Evolutionary conservation across 345 rosid species (phyloP), one percentile per base, ranked within the genome.

Genomic region (Rhodomyrtus tomentosa): DNA sequence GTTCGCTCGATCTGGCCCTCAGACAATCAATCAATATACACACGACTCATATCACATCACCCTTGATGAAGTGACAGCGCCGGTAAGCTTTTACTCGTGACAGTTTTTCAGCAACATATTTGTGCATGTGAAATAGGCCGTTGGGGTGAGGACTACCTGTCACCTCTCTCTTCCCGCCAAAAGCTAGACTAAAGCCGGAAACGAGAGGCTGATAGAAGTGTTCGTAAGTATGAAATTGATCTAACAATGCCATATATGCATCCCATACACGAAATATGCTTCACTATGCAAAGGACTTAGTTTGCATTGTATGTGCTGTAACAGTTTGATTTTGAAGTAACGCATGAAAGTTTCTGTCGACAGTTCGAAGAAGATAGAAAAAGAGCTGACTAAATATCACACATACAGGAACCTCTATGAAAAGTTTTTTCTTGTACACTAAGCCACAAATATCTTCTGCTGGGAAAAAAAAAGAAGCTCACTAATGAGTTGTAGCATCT

Each of bases 401-500:
- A 36, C 73, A 59, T 29, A 27, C 38, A 59, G 73, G 73, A 32
- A 62, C 74, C 42, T 29, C 74, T 32, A 32, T 32, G 22, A 22
- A 62, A 62, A 32, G 12, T 5, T 62, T 16, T 13, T 51, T 80
- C 56, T 54, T 38, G 55, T 51, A 14, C 55, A 81, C 55, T 24
- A 14, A 27, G 16, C 11, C 24, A 68, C 25, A 68, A 68, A 36
- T 25, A 36, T 68, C 79, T 36, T 36, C 45, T 68, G 79, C 25
- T 16, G 45, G 45, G 79, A 2, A 8, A 68, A 9, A 62, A 24
- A 5, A 20, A 62, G 10, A 14, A 21, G 79, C 4, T 22, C 83
- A 80, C 82, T 84, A 84, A 22, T 80, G 56, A 74, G 81, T 68
- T 82, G 84, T 50, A 83, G 72, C 85, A 81, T 84, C 84, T 53